phyloP scores from a whole-genome alignment of 2,329 filamentous ascomycete species.

The Cladorrhinum sp. region DNA sequence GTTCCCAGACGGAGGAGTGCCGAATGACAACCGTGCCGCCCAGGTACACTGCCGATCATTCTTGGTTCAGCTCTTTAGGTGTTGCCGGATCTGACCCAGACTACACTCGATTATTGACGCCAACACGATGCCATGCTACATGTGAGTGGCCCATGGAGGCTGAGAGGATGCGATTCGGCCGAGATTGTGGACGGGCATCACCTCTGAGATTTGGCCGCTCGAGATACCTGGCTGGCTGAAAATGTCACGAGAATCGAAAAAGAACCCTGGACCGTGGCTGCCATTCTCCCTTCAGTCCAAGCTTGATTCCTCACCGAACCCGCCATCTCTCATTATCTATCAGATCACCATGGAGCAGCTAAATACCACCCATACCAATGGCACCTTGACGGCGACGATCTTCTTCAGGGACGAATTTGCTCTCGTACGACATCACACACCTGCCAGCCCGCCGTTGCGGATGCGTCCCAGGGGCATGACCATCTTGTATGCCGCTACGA shows the following conservation, averaged over 20 bases:
- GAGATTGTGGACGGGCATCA: background rate
- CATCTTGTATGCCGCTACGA: too few species aligned
- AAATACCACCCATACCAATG: background rate
- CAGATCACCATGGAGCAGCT: too few species aligned
- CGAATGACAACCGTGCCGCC: background rate
- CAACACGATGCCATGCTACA: background rate
- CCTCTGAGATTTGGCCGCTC: background rate
- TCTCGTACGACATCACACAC: background rate
- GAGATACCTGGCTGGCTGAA: background rate
- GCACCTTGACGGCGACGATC: constrained; percentile 1
- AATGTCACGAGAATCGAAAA: background rate
- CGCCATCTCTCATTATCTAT: background rate
- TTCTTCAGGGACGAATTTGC: background rate
- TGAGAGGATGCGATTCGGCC: background rate
- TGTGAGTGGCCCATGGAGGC: background rate
- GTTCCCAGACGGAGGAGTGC: background rate
- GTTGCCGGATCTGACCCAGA: background rate
- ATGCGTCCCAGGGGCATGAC: background rate
- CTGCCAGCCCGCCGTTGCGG: background rate
- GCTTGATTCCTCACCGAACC: background rate
- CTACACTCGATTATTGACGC: background rate
- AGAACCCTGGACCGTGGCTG: background rate
- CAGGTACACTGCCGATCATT: constrained; percentile 1
- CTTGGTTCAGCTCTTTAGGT: constrained; percentile 3
- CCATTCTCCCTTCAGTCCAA: background rate